These are phyloP conservation scores for Aeminium ludgeri DNA, from an alignment of 495 filamentous ascomycete species.

Conservation along the genomic window DNA sequence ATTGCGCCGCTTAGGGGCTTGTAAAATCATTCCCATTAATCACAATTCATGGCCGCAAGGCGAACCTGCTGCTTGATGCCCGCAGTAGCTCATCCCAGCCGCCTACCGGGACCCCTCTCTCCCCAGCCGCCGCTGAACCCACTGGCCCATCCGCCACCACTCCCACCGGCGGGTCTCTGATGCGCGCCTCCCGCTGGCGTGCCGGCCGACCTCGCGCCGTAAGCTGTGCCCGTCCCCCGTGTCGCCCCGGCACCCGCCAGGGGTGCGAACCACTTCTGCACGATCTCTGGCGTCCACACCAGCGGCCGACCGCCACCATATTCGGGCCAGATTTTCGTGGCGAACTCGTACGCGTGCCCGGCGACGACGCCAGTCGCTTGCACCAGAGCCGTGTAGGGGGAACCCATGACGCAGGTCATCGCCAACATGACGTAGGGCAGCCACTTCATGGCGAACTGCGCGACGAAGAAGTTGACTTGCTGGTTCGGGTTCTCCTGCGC, in stretches of 20 bases:
- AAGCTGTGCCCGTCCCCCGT: conserved; percentile 35
- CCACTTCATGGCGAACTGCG: conserved; percentile 57
- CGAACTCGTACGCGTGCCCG: conserved; percentile 73
- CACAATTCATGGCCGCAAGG: no score
- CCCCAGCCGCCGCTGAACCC: conserved; percentile 12
- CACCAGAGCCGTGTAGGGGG: conserved; percentile 31
- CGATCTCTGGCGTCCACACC: conserved; percentile 47
- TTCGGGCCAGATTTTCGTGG: conserved; percentile 63
- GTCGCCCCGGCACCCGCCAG: conserved; percentile 24
- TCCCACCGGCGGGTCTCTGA: conserved; percentile 4
- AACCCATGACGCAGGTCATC: conserved; percentile 43
- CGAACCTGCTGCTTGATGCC: no score
- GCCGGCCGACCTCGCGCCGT: conserved; percentile 1
- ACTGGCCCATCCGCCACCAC: conserved; percentile 15
- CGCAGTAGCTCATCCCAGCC: conserved; percentile 13
- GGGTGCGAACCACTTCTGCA: conserved; percentile 41
- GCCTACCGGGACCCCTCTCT: conserved; percentile 7
- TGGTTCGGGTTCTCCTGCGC: conserved; percentile 62
- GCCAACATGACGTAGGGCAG: conserved; percentile 62
- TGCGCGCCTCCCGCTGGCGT: conserved; percentile 1
- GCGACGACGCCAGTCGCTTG: conserved; percentile 57
- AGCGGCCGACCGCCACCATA: conserved; percentile 65
- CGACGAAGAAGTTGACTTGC: conserved; percentile 53
- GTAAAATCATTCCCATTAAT: no score
- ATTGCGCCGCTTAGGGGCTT: no score